phyloP scores from a whole-genome alignment of 257 asterid genomes.

The Salvia miltiorrhiza region DNA sequence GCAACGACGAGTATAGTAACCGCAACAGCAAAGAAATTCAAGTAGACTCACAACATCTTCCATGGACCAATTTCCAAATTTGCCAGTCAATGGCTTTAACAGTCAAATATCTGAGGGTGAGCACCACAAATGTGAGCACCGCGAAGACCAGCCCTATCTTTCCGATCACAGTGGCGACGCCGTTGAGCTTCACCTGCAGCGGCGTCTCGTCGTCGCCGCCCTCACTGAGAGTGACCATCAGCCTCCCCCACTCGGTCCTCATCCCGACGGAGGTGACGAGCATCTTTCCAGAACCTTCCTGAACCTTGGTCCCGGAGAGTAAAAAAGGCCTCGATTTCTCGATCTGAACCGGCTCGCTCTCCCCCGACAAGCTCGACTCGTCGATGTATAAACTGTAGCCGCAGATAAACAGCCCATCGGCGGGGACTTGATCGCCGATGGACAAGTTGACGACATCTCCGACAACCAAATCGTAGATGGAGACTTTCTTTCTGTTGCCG shows the following conservation, averaged over 20 bases:
- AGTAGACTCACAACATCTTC: slow-evolving; percentile 41
- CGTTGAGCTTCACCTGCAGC: slow-evolving; percentile 75
- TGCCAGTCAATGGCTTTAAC: slow-evolving; percentile 41
- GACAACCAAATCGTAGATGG: slow-evolving; percentile 59
- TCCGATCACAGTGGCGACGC: slow-evolving; percentile 75
- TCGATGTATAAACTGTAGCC: slow-evolving; percentile 64
- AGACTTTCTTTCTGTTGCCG: slow-evolving; percentile 45
- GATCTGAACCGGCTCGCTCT: slow-evolving; percentile 56
- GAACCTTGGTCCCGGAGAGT: slow-evolving; percentile 73
- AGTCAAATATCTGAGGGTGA: slow-evolving; percentile 41
- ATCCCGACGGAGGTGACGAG: slow-evolving; percentile 71
- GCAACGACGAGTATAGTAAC: slow-evolving; percentile 85
- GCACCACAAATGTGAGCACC: slow-evolving; percentile 57
- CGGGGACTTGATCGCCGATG: slow-evolving; percentile 80
- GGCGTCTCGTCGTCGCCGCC: slow-evolving; percentile 84
- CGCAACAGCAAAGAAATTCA: slow-evolving; percentile 68
- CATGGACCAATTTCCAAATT: slow-evolving; percentile 41
- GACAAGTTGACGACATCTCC: slow-evolving; percentile 75
- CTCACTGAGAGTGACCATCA: slow-evolving; percentile 65
- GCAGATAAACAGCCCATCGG: slow-evolving; percentile 62
- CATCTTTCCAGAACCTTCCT: slow-evolving; percentile 79
- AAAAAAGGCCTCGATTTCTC: slow-evolving; percentile 53
- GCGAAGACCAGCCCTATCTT: slow-evolving; percentile 72
- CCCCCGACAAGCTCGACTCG: slow-evolving; percentile 80
- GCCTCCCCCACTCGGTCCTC: slow-evolving; percentile 82